These are phyloP conservation scores for Daldinia loculata DNA, from an alignment of 495 filamentous ascomycete species.

Conservation along the genomic window DNA sequence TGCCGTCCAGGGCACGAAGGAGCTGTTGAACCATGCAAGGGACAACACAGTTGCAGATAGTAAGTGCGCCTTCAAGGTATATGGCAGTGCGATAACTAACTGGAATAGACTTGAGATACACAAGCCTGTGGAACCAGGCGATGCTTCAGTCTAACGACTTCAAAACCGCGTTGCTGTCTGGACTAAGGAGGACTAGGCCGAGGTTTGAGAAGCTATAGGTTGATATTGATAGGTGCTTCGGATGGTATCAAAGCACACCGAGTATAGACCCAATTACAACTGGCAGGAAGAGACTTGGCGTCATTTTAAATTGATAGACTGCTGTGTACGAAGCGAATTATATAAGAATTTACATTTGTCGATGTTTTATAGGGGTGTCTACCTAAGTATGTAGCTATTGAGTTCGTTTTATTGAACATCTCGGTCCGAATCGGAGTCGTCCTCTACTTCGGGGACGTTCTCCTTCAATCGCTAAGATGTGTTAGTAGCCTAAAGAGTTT, in stretches of 20 bases:
- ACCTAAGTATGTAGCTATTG: not conserved
- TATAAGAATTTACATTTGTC: not conserved
- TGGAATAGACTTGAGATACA: constrained; percentile 77
- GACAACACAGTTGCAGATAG: constrained; percentile 81
- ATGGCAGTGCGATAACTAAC: constrained; percentile 12
- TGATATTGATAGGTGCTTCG: not conserved
- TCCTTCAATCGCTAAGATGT: constrained; percentile 51
- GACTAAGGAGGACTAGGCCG: constrained; percentile 79
- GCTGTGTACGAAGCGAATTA: not conserved
- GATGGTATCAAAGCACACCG: constrained; percentile 17
- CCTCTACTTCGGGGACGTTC: constrained; percentile 55
- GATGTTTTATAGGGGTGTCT: not conserved
- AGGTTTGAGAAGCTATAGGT: constrained; percentile 85
- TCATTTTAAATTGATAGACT: constrained; percentile 3
- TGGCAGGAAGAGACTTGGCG: constrained; percentile 7
- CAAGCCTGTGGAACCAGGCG: constrained; percentile 83
- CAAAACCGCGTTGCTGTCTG: constrained; percentile 73
- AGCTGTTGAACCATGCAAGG: constrained; percentile 85
- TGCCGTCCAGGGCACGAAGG: constrained; percentile 92
- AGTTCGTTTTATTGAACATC: constrained; percentile 34
- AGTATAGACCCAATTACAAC: not conserved
- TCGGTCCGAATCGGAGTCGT: constrained; percentile 46
- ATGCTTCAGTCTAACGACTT: constrained; percentile 86
- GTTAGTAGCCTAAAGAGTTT: constrained; percentile 8
- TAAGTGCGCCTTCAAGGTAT: constrained; percentile 49